Percentiles rank a stretch among this genome's conserved stretches.
phyloP scores from a whole-genome alignment of 169 alveolate species.

The Besnoitia besnoiti region DNA sequence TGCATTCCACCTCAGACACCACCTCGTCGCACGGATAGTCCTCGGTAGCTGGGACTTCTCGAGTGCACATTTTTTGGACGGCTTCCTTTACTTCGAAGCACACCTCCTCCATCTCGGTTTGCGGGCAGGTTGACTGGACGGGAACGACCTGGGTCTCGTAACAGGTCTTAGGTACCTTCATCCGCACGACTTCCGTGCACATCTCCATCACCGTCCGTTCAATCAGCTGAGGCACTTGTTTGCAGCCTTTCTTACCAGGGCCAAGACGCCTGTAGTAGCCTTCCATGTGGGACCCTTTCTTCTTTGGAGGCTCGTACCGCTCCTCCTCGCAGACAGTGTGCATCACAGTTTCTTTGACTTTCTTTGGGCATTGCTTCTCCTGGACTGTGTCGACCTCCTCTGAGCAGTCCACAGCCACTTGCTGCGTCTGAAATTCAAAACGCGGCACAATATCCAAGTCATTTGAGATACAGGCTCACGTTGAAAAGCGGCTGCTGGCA shows the following conservation, averaged over 20 bases:
- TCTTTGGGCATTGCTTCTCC: conserved; percentile 30
- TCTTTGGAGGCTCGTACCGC: not conserved
- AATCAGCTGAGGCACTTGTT: conserved; percentile 21
- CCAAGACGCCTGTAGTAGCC: conserved; percentile 5
- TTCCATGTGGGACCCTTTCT: not conserved
- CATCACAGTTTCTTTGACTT: conserved; percentile 9
- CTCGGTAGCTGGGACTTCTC: conserved; percentile 33
- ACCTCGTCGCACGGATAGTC: conserved; percentile 33
- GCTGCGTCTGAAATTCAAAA: conserved; percentile 37
- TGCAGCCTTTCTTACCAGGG: conserved; percentile 29
- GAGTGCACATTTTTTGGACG: conserved; percentile 21
- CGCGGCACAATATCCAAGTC: too few species aligned
- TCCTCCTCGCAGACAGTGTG: conserved; percentile 20
- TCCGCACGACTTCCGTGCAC: conserved; percentile 17
- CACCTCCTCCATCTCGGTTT: conserved; percentile 26
- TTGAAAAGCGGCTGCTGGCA: too few species aligned
- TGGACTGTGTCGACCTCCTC: conserved; percentile 29
- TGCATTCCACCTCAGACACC: conserved; percentile 24
- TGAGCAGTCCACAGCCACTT: conserved; percentile 38
- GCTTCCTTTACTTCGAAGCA: conserved; percentile 11
- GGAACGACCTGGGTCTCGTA: conserved; percentile 7
- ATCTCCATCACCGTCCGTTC: conserved; percentile 9
- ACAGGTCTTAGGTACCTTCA: conserved; percentile 25
- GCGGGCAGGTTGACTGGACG: conserved; percentile 31
- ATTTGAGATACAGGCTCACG: too few species aligned